A percentile compares a stretch with the other conserved stretches of the same genome.
Conservation (phyloP, 768 basidiomycete genomes). For the Arthromyces matolae region DNA sequence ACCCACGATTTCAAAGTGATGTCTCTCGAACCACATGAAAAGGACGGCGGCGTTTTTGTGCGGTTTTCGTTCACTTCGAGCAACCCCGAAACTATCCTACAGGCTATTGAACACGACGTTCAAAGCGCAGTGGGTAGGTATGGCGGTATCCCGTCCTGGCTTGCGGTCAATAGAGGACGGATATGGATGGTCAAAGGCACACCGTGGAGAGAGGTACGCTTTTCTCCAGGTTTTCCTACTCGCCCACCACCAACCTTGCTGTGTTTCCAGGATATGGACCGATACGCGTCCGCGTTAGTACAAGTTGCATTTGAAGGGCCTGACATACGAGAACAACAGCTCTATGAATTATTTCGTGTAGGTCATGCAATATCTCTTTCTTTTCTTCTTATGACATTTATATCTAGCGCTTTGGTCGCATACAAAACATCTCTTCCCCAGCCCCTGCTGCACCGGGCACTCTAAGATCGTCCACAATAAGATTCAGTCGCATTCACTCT, state of each 20-base stretch:
- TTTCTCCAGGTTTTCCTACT: neutral
- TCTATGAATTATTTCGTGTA: conserved; percentile 79
- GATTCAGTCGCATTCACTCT: conserved; percentile 58
- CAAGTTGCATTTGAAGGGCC: conserved; percentile 87
- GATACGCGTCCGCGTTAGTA: conserved; percentile 71
- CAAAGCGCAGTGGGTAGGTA: conserved; percentile 39
- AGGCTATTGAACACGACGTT: conserved; percentile 47
- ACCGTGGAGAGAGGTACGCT: conserved; percentile 76
- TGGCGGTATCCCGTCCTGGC: conserved; percentile 65
- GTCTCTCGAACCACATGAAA: conserved; percentile 59
- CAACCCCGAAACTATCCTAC: conserved; percentile 36
- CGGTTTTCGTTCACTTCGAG: conserved; percentile 54
- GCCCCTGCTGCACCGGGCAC: conserved; percentile 60
- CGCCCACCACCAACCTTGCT: neutral
- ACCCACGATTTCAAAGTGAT: conserved; percentile 58
- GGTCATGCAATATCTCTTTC: conserved; percentile 20
- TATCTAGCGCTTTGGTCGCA: conserved; percentile 80
- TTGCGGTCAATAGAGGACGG: conserved; percentile 44
- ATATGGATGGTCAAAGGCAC: conserved; percentile 74
- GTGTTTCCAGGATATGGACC: conserved; percentile 72
- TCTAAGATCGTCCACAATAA: conserved; percentile 60
- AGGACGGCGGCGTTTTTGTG: conserved; percentile 87
- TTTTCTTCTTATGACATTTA: neutral
- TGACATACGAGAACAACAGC: conserved; percentile 73
- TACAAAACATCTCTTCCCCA: conserved; percentile 62